A percentile compares a stretch with the other conserved stretches of the same genome.
These are phyloP conservation scores for Amylostereum areolatum DNA, from an alignment of 1,284 basidiomycete species.

Conservation along the genomic window DNA sequence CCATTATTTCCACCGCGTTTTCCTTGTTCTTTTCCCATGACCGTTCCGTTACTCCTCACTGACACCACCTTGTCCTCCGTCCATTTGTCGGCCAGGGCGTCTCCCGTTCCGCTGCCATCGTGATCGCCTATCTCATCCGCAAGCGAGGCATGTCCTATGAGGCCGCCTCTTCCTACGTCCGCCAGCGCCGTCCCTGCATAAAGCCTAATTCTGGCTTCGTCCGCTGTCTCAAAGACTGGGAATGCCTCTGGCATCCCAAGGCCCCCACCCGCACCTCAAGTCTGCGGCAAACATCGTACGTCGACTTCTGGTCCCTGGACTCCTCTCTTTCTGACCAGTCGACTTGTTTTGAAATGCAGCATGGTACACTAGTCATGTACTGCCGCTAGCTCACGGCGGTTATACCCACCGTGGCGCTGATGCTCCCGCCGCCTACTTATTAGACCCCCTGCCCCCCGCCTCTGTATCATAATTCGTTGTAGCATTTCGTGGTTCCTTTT, in stretches of 20 bases:
- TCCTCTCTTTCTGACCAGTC: not conserved
- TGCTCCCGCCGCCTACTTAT: not conserved
- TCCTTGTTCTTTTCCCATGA: not conserved
- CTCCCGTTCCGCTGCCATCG: slow-evolving; percentile 60
- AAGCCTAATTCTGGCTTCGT: slow-evolving; percentile 61
- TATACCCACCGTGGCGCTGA: not conserved
- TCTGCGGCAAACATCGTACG: too few species aligned
- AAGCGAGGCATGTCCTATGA: slow-evolving; percentile 65
- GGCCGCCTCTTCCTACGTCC: slow-evolving; percentile 48
- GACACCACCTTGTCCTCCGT: not conserved
- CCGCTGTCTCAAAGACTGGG: slow-evolving; percentile 16
- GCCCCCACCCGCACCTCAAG: not conserved
- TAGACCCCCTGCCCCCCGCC: not conserved
- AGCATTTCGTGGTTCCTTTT: too few species aligned
- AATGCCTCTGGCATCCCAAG: slow-evolving; percentile 10
- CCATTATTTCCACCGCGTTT: slow-evolving; percentile 7
- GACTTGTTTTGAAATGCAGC: not conserved
- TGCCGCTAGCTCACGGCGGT: not conserved
- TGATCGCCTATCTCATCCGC: slow-evolving; percentile 63
- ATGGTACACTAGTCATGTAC: not conserved
- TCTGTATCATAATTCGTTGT: too few species aligned
- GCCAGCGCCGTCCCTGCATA: slow-evolving; percentile 57
- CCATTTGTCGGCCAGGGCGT: slow-evolving; percentile 39
- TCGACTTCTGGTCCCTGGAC: not conserved
- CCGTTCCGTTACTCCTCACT: not conserved